These are phyloP conservation scores for Zygosaccharomyces kombuchaensis DNA, from an alignment of 805 yeast species.

Conservation along the genomic window DNA sequence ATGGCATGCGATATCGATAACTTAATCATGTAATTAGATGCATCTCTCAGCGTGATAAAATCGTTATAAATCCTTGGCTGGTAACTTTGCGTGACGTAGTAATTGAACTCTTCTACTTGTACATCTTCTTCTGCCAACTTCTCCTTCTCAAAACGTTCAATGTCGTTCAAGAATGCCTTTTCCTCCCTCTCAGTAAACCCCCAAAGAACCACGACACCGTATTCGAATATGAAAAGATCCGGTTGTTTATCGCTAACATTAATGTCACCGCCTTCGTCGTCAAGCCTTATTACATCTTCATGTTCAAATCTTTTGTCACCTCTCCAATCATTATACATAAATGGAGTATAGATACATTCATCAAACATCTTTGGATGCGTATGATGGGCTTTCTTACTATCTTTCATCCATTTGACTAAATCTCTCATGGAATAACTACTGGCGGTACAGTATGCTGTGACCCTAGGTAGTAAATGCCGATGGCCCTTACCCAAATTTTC, in stretches of 20 bases:
- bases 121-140: constrained; percentile 85
- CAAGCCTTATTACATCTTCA: constrained; percentile 59
- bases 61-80: constrained; percentile 96
- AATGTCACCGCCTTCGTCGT: constrained; percentile 94
- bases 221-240: constrained; percentile 86
- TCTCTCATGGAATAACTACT: constrained; percentile 90
- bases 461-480: constrained; percentile 81
- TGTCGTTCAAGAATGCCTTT: constrained; percentile 67
- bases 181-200: constrained; percentile 88
- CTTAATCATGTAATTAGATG: constrained; percentile 83
- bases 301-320: constrained; percentile 43
- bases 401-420: constrained; percentile 76
- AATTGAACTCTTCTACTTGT: constrained; percentile 91
- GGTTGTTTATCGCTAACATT: constrained; percentile 73
- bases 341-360: constrained; percentile 92
- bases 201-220: constrained; percentile 97
- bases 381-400: constrained; percentile 65
- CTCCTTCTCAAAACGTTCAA: constrained; percentile 89
- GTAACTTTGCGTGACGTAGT: constrained; percentile 87
- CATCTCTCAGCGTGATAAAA: constrained; percentile 88
- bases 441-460: constrained; percentile 94
- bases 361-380: constrained; percentile 86
- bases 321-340: constrained; percentile 75
- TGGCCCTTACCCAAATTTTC: constrained; percentile 77
- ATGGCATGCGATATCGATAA: constrained; percentile 92